These are phyloP conservation scores for Lathyrus oleraceus DNA, from an alignment of 306 rosid species.

Conservation along the genomic window DNA sequence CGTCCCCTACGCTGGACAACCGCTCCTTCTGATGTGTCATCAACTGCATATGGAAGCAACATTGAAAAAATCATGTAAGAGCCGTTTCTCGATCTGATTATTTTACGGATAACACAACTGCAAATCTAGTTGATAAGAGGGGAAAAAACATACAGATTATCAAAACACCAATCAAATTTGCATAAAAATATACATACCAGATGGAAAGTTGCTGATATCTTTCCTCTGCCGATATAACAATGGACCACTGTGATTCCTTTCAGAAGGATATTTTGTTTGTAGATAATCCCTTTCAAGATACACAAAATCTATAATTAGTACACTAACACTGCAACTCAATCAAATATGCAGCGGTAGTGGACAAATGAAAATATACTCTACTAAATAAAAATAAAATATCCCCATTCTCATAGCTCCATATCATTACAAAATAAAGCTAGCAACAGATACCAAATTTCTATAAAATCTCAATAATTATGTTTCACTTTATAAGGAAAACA, in stretches of 20 bases:
- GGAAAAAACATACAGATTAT: conserved; percentile 13
- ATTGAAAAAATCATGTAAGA: not conserved
- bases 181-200: conserved; percentile 54
- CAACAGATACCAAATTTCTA: conserved; percentile 24
- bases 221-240: conserved; percentile 73
- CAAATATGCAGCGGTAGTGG: conserved; percentile 27
- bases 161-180: conserved; percentile 13
- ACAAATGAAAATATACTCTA: not conserved
- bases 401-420: conserved; percentile 5
- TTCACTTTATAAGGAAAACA: conserved; percentile 22
- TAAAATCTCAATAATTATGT: conserved; percentile 21
- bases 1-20: conserved; percentile 83
- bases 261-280: conserved; percentile 60
- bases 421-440: conserved; percentile 16
- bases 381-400: conserved; percentile 24
- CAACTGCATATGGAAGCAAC: conserved; percentile 52
- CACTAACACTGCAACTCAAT: conserved; percentile 2
- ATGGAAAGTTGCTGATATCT: conserved; percentile 59
- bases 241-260: conserved; percentile 81
- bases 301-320: conserved; percentile 28
- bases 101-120: conserved; percentile 17
- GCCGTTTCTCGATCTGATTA: conserved; percentile 13
- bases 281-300: conserved; percentile 73
- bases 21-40: conserved; percentile 89
- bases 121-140: conserved; percentile 29